Evolutionary conservation across 495 filamentous ascomycete species (phyloP).

Genomic region (Penicillium flavigenum): DNA sequence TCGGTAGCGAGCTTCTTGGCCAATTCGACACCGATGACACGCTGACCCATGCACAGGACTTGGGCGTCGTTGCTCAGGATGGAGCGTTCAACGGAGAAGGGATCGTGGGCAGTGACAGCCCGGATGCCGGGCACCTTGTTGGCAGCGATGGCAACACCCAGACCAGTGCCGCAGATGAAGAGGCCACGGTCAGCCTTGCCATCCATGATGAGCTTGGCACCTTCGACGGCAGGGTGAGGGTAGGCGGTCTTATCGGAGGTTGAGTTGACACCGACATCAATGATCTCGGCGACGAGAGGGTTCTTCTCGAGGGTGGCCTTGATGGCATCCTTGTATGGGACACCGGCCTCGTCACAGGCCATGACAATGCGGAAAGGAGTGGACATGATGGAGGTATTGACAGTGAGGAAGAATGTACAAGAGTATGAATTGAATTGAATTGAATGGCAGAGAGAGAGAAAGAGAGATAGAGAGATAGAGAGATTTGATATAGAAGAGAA

Average conservation of each 20-base stretch:
- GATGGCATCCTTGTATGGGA: conserved; percentile 76
- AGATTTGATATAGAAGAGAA: neutral
- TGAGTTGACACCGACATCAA: conserved; percentile 67
- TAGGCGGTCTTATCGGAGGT: conserved; percentile 77
- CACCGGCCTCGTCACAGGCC: conserved; percentile 72
- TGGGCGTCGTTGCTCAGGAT: conserved; percentile 84
- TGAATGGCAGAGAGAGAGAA: conserved; percentile 3
- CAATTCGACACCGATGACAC: conserved; percentile 78
- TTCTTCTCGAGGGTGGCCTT: conserved; percentile 66
- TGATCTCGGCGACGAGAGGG: conserved; percentile 64
- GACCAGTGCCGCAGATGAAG: conserved; percentile 83
- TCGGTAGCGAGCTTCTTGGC: conserved; percentile 74
- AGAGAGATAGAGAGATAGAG: no score
- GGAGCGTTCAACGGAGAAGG: conserved; percentile 77
- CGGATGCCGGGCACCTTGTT: conserved; percentile 86
- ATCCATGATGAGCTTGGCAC: conserved; percentile 62
- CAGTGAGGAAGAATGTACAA: neutral
- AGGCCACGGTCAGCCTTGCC: conserved; percentile 75
- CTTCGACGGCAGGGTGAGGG: conserved; percentile 73
- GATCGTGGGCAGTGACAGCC: conserved; percentile 85
- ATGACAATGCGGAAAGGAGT: conserved; percentile 58
- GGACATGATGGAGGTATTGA: conserved; percentile 33
- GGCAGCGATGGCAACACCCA: conserved; percentile 81
- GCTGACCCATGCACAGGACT: conserved; percentile 84
- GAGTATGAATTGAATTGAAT: conserved; percentile 3